Base-by-base conservation (phyloP, 2,329 filamentous ascomycete genomes). In the Penicillium sp. region DNA sequence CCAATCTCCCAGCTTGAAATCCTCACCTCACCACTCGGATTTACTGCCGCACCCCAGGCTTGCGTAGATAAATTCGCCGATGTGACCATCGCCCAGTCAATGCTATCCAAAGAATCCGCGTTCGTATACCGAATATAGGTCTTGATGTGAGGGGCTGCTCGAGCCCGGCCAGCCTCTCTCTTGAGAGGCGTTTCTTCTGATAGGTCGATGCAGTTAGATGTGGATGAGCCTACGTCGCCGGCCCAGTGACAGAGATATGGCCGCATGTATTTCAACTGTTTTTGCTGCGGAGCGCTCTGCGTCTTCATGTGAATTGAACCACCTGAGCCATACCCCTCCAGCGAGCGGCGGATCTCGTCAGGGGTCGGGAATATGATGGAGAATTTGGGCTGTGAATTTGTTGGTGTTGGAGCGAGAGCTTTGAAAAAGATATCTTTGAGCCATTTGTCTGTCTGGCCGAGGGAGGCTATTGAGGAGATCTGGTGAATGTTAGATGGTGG, bases 31-130 rank as follows among this genome's bases (percentile, higher is more conserved):
- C 85, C 86, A 0, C 81, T 79, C 3, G 80, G 74, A 62, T 84
- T 86, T 1, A 73, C 75, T 2, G 84, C 81, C 40, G 89, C 87
- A 1, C 93, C 93, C 93, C 93, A 97, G 0, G 93, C 93, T 76
- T 96, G 92, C 63, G 89, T 94, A 1, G 91, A 95, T 2, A 97
- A 75, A 68, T 96, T 97, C n/a, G 93, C 92, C n/a, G 91, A 95
- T 0, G 92, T 96, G 2, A 96, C 74, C 65, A 97, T 81, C 1
- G 91, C 92, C 93, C 93, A 97, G 71, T 95, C 90, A 42, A 96
- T 87, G 0, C 65, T 73, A 6, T 75, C 71, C 71, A 78, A 78
- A 2, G 55, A 64, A 14, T 70, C 60, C 4, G 67, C 38, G 53
- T 80, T 73, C 0, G 74, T 66, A 68, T 84, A 93, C 4, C 90